Percentiles rank a stretch among this genome's conserved stretches.
phyloP scores from a whole-genome alignment of 345 rosid species.

The Viola odorata region DNA sequence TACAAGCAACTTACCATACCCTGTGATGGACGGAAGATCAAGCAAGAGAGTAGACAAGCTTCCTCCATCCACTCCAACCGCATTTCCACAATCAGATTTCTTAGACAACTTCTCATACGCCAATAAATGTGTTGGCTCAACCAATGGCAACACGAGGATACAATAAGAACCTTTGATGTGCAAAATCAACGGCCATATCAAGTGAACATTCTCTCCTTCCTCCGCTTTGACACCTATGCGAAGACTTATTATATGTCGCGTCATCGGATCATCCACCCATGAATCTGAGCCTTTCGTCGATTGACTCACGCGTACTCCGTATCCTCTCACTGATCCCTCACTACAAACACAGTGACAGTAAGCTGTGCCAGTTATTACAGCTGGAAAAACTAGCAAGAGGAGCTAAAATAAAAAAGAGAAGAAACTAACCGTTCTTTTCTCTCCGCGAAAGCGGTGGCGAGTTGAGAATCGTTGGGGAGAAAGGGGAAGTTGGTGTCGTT shows the following conservation, averaged over 20 bases:
- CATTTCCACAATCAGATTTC: conserved; percentile 77
- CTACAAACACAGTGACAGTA: conserved; percentile 28
- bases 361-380: background rate
- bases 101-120: conserved; percentile 44
- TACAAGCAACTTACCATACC: conserved; percentile 61
- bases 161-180: conserved; percentile 56
- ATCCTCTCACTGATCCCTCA: conserved; percentile 78
- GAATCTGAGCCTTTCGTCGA: conserved; percentile 78
- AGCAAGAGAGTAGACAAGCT: conserved; percentile 76
- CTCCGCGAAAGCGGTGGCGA: conserved; percentile 53
- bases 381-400: background rate
- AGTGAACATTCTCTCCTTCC: conserved; percentile 37
- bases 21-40: conserved; percentile 90
- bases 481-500: conserved; percentile 32
- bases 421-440: conserved; percentile 52
- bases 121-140: conserved; percentile 62
- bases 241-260: conserved; percentile 70
- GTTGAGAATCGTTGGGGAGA: conserved; percentile 64
- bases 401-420: no score
- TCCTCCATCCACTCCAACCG: conserved; percentile 49
- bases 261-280: conserved; percentile 93
- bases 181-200: conserved; percentile 76
- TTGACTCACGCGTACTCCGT: conserved; percentile 63
- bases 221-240: conserved; percentile 30
- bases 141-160: conserved; percentile 67